Conservation (phyloP, 805 yeast genomes). For the Ogataea degrootiae region DNA sequence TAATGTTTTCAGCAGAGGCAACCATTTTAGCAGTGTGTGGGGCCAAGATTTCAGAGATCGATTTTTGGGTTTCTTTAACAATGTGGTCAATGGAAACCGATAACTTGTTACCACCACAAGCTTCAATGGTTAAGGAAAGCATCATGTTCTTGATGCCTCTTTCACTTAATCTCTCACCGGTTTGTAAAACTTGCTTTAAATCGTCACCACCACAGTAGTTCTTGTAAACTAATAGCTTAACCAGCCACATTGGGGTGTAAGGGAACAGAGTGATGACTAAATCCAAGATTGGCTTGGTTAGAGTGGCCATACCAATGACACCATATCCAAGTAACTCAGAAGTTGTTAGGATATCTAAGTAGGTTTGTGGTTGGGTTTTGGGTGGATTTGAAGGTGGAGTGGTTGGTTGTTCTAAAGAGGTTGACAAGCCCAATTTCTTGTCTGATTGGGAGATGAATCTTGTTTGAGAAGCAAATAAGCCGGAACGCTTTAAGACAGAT, state of each 20-base stretch:
- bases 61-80: conserved; percentile 57
- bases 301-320: conserved; percentile 64
- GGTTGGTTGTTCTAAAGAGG: background rate
- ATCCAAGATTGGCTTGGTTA: conserved; percentile 58
- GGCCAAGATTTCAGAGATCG: conserved; percentile 61
- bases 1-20: conserved; percentile 41
- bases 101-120: conserved; percentile 73
- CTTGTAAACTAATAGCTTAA: conserved; percentile 71
- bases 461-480: background rate
- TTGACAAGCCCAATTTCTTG: conserved; percentile 1
- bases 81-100: conserved; percentile 46
- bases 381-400: conserved; percentile 1
- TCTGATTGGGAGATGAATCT: conserved; percentile 7
- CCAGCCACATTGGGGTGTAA: conserved; percentile 63
- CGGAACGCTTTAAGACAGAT: background rate
- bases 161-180: conserved; percentile 61
- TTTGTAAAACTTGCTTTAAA: conserved; percentile 59
- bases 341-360: conserved; percentile 49
- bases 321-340: conserved; percentile 59
- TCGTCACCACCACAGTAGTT: conserved; percentile 90
- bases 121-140: conserved; percentile 92
- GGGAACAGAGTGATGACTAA: conserved; percentile 65
- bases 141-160: conserved; percentile 91
- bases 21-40: conserved; percentile 68
- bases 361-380: conserved; percentile 14